Conservation (phyloP, 1,139 yeast species). For the Blastobotrys apis region DNA sequence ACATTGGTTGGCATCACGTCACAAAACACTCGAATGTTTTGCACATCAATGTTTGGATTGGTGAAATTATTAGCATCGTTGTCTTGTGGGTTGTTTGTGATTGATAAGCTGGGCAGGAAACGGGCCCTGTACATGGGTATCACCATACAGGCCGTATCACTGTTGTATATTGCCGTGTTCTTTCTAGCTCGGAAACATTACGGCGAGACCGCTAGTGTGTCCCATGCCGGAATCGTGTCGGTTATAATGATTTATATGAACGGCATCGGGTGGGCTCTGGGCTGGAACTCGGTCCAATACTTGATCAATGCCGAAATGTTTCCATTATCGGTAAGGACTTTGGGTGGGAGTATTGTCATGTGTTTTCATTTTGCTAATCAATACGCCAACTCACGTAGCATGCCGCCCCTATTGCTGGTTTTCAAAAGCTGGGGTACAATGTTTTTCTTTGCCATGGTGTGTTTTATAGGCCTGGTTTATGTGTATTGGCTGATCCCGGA, state of each 20-base stretch:
- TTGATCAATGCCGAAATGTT: conserved; percentile 56
- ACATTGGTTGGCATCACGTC: conserved; percentile 46
- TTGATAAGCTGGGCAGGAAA: conserved; percentile 48
- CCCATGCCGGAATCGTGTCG: conserved; percentile 33
- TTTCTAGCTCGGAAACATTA: neutral
- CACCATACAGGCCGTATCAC: conserved; percentile 35
- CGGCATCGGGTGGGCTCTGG: conserved; percentile 61
- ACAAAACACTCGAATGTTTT: conserved; percentile 31
- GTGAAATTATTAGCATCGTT: conserved; percentile 45
- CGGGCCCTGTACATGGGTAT: conserved; percentile 43
- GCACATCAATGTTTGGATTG: conserved; percentile 50
- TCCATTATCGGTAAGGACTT: conserved; percentile 51
- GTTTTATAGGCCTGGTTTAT: conserved; percentile 11
- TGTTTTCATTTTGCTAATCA: conserved; percentile 55
- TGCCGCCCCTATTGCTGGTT: conserved; percentile 49
- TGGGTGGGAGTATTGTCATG: conserved; percentile 43
- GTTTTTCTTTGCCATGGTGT: conserved; percentile 41
- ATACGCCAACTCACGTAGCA: conserved; percentile 56
- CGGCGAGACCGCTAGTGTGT: neutral
- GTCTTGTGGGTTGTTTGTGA: conserved; percentile 44
- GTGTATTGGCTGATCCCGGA: conserved; percentile 52
- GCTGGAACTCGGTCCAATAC: conserved; percentile 58
- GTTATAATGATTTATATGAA: conserved; percentile 50
- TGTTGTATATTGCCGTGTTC: conserved; percentile 23
- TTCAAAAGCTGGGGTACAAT: conserved; percentile 52